Percentiles rank a stretch among this genome's conserved stretches.
Conservation (phyloP, 768 basidiomycete species). For the Mycena alexandri region DNA sequence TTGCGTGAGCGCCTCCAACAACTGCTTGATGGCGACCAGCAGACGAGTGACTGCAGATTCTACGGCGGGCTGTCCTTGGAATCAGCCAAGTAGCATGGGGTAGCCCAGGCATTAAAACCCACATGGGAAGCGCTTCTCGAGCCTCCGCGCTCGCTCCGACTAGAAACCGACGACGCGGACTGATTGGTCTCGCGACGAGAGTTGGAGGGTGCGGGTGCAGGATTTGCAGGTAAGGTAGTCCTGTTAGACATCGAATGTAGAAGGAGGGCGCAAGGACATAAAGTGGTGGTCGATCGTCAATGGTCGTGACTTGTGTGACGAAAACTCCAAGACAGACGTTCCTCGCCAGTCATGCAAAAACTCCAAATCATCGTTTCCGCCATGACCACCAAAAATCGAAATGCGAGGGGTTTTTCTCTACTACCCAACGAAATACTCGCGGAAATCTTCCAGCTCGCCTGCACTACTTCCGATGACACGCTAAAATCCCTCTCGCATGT, state of each 20-base stretch:
- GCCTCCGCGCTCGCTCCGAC: conserved; percentile 57
- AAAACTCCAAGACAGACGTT: no score
- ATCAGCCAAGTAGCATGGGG: conserved; percentile 25
- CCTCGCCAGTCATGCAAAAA: no score
- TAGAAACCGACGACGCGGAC: conserved; percentile 61
- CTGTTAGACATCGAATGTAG: conserved; percentile 20
- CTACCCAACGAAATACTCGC: conserved; percentile 19
- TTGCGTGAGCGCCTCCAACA: conserved; percentile 89
- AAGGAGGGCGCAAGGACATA: neutral
- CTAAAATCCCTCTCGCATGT: conserved; percentile 9
- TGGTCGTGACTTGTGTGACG: no score
- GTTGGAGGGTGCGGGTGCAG: conserved; percentile 36
- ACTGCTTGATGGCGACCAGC: conserved; percentile 93
- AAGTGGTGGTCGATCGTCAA: neutral
- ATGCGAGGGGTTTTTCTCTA: no score
- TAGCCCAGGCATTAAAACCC: conserved; percentile 35
- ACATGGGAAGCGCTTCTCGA: conserved; percentile 54
- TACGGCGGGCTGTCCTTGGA: conserved; percentile 71
- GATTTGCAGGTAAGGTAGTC: conserved; percentile 22
- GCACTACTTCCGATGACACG: neutral
- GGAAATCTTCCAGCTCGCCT: conserved; percentile 11
- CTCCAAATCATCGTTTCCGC: no score
- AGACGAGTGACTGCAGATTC: conserved; percentile 94
- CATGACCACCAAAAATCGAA: no score
- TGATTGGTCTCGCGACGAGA: conserved; percentile 65